Conservation (phyloP, 129 eudicot species). For the Ambrosia artemisiifolia region DNA sequence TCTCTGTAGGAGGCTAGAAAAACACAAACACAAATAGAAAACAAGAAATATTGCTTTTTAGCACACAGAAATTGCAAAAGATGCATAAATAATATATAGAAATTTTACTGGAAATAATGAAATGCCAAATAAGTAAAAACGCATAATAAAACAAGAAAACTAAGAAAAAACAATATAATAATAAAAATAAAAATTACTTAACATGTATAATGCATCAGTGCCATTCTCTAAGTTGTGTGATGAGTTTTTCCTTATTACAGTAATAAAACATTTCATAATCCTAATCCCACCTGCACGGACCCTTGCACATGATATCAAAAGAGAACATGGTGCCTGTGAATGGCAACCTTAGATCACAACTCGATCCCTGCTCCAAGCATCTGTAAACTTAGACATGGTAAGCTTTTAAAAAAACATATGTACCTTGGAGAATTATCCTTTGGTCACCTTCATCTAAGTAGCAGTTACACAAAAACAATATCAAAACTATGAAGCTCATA, state of each 20-base stretch:
- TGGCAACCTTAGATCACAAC: conserved; percentile 88
- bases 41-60: conserved; percentile 18
- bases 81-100: conserved; percentile 10
- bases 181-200: conserved; percentile 30
- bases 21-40: conserved; percentile 31
- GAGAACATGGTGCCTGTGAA: conserved; percentile 89
- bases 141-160: conserved; percentile 25
- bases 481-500: conserved; percentile 5
- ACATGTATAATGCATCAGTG: conserved; percentile 24
- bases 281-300: conserved; percentile 99
- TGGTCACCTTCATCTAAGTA: conserved; percentile 53
- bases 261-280: conserved; percentile 47
- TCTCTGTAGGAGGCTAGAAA: conserved; percentile 94
- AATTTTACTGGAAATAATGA: conserved; percentile 11
- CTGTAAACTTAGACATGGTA: conserved; percentile 98
- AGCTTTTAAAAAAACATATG: conserved; percentile 79
- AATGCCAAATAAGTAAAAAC: conserved; percentile 9
- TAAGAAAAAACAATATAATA: conserved; percentile 29
- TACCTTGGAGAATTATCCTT: conserved; percentile 47
- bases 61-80: conserved; percentile 17
- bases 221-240: conserved; percentile 50
- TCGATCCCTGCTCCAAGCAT: conserved; percentile 92
- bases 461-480: conserved; percentile 34
- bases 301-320: conserved; percentile 80
- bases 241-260: conserved; percentile 41